Evolutionary conservation across 139 green algal genomes (phyloP), one percentile per base, ranked within the genome.

Genomic region (Chlorella sp.): DNA sequence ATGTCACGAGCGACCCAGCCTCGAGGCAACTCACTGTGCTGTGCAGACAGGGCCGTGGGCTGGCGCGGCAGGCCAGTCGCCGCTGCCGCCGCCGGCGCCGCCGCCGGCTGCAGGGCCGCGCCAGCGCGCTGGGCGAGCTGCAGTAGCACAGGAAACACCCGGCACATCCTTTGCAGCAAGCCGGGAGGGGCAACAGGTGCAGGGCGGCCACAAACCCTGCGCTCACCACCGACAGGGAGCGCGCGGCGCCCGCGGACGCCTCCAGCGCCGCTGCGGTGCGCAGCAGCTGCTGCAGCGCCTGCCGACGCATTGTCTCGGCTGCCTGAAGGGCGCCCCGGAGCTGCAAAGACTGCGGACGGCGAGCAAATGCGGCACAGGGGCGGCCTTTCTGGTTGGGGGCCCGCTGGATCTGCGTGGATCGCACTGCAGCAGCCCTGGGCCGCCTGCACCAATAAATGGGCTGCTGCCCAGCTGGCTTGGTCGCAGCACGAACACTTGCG

Each of bases 201-300:
- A 48, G 68, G 36, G 30, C 9, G 34, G 68, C 70, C n/a, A 73
- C n/a, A 44, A 38, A 43, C 28, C n/a, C 36, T 2, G 8, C 40
- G 41, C 77, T 83, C 77, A 74, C 77, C 40, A 64, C 30, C n/a
- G 77, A 43, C 30, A 83, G 40, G 60, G 51, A 34, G 19, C 48
- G 30, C 3, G 28, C 75, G n/a, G 13, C 17, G n/a, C 28, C n/a
- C 5, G 32, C 58, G 24, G 77, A 40, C 11, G 34, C 30, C 60
- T 83, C 77, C 58, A 83, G 77, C 60, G 77, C 77, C 20, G 40
- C 30, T 4, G 32, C 77, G 7, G 40, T 40, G 4, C 77, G 56
- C 77, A 83, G 60, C 30, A 83, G 60, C 43, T 62, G 77, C 43
- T 74, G 77, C 11, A 58, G 2, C 32, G 60, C 77, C 58, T 83